phyloP scores from a whole-genome alignment of 495 filamentous ascomycete genomes.

The Aspergillus saccharolyticus region DNA sequence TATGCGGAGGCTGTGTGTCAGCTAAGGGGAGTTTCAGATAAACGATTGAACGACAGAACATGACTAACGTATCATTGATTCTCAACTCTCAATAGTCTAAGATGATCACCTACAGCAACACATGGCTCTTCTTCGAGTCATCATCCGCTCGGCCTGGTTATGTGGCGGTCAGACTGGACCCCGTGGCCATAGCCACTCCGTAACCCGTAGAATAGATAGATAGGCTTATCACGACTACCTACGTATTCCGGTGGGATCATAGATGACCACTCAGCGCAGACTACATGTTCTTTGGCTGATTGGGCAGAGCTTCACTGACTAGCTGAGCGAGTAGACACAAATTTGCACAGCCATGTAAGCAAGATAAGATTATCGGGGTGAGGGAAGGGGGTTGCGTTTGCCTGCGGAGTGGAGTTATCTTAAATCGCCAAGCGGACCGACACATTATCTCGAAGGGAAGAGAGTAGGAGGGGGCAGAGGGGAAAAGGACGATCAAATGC shows the following conservation, averaged over 20 bases:
- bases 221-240: too few species aligned
- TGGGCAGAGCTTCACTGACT: too few species aligned
- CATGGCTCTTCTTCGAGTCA: neutral
- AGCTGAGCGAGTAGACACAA: too few species aligned
- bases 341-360: neutral
- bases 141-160: too few species aligned
- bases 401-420: neutral
- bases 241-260: too few species aligned
- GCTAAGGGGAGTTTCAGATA: neutral
- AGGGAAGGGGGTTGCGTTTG: neutral
- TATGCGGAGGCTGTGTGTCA: neutral
- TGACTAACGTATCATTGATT: neutral
- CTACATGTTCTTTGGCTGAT: neutral
- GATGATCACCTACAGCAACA: neutral
- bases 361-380: neutral
- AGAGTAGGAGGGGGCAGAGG: too few species aligned
- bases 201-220: too few species aligned
- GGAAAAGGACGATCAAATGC: neutral
- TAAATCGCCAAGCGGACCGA: neutral
- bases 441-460: neutral
- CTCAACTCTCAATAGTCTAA: too few species aligned
- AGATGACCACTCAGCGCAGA: neutral
- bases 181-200: too few species aligned
- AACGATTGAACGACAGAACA: neutral
- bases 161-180: too few species aligned